A percentile compares a stretch with the other conserved stretches of the same genome.
phyloP scores from a whole-genome alignment of 2,329 filamentous ascomycete species.

The Penicillium corylophilum region DNA sequence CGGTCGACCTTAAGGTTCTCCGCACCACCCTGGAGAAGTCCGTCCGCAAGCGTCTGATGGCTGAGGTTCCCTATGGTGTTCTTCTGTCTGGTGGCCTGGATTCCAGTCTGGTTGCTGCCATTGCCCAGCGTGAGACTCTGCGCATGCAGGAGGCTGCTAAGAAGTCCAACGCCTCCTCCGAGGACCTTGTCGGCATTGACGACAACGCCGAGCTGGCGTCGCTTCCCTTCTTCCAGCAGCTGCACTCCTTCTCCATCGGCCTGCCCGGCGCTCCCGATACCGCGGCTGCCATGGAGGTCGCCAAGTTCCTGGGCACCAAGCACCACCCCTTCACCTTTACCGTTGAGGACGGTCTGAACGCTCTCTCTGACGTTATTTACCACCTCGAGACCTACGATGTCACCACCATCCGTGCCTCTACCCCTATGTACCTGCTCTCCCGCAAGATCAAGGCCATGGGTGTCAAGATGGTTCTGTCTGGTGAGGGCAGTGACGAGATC shows the following conservation, averaged over 20 bases:
- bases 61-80: constrained; percentile 96
- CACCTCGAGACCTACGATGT: constrained; percentile 98
- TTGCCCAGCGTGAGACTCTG: constrained; percentile 89
- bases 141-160: constrained; percentile 66
- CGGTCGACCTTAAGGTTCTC: constrained; percentile 79
- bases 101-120: constrained; percentile 90
- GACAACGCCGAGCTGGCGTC: constrained; percentile 87
- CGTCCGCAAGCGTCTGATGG: constrained; percentile 96
- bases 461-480: constrained; percentile 98
- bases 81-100: constrained; percentile 92
- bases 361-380: constrained; percentile 94
- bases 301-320: constrained; percentile 94
- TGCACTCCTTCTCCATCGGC: constrained; percentile 99
- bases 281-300: constrained; percentile 86
- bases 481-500: constrained; percentile 96
- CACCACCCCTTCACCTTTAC: constrained; percentile 99
- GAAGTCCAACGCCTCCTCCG: constrained; percentile 43
- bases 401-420: constrained; percentile 96
- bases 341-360: constrained; percentile 94
- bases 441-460: constrained; percentile 99
- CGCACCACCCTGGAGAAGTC: constrained; percentile 82
- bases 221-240: constrained; percentile 84
- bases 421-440: constrained; percentile 95
- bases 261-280: constrained; percentile 91
- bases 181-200: constrained; percentile 85